Percentiles rank a stretch among this genome's conserved stretches.
Conservation (phyloP, 129 eudicot species). For the Daucus carota region DH1_v3.0 NC_030383.2:49184001-49184500, state of each 20-base stretch:
- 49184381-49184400: conserved; percentile 15
- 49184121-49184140: too few relatives aligned
- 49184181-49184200: not conserved
- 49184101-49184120: not conserved
- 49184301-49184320: conserved; percentile 79
- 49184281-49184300: conserved; percentile 58
- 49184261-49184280: not conserved
- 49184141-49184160: not conserved
- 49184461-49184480: conserved; percentile 18
- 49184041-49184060: not conserved
- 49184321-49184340: conserved; percentile 83
- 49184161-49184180: not conserved
- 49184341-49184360: conserved; percentile 41
- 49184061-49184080: not conserved
- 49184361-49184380: conserved; percentile 23
- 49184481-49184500: not conserved
- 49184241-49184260: not conserved
- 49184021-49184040: not conserved
- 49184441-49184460: not conserved
- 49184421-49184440: conserved; percentile 1
- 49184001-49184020: not conserved
- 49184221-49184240: not conserved
- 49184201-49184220: not conserved
- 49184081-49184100: not conserved
- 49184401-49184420: conserved; percentile 5